These are phyloP conservation scores for Pyronema domesticum DNA, from an alignment of 495 filamentous ascomycete species.

Conservation along the genomic window DNA sequence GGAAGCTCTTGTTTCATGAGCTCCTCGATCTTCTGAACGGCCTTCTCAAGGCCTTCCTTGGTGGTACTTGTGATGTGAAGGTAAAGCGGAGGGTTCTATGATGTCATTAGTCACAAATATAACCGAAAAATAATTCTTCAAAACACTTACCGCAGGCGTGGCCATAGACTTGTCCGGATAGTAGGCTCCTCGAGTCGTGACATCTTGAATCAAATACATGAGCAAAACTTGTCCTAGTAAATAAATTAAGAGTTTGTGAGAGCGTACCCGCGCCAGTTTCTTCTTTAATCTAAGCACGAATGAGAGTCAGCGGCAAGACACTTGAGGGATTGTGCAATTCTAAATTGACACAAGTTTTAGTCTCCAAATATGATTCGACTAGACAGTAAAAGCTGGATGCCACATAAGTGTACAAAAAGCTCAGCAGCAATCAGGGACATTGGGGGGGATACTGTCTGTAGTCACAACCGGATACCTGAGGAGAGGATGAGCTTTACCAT, in stretches of 20 bases:
- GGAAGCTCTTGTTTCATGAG: slow-evolving; percentile 93
- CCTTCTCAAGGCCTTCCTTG: slow-evolving; percentile 79
- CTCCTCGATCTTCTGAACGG: slow-evolving; percentile 70
- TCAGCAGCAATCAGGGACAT: slow-evolving; percentile 21
- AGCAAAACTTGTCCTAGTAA: slow-evolving; percentile 38
- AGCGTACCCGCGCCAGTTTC: slow-evolving; percentile 99
- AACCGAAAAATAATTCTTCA: neutral
- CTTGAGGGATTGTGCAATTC: slow-evolving; percentile 58
- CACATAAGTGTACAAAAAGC: slow-evolving; percentile 14
- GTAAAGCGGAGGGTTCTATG: slow-evolving; percentile 81
- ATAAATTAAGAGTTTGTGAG: neutral
- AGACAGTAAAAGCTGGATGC: neutral
- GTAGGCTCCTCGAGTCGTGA: slow-evolving; percentile 91
- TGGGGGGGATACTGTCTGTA: slow-evolving; percentile 8
- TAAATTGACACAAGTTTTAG: slow-evolving; percentile 47
- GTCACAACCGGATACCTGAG: neutral
- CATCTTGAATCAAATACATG: slow-evolving; percentile 63
- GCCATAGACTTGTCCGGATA: slow-evolving; percentile 97
- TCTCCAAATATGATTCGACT: neutral
- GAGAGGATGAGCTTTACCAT: slow-evolving; percentile 59
- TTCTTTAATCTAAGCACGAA: slow-evolving; percentile 79
- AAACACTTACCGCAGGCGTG: slow-evolving; percentile 50
- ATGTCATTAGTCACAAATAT: slow-evolving; percentile 3
- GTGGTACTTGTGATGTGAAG: slow-evolving; percentile 88
- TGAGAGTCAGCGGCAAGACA: slow-evolving; percentile 80